A percentile compares a stretch with the other conserved stretches of the same genome.
Evolutionary conservation across 768 basidiomycete species (phyloP).

Genomic region (Mycena rosella): DNA sequence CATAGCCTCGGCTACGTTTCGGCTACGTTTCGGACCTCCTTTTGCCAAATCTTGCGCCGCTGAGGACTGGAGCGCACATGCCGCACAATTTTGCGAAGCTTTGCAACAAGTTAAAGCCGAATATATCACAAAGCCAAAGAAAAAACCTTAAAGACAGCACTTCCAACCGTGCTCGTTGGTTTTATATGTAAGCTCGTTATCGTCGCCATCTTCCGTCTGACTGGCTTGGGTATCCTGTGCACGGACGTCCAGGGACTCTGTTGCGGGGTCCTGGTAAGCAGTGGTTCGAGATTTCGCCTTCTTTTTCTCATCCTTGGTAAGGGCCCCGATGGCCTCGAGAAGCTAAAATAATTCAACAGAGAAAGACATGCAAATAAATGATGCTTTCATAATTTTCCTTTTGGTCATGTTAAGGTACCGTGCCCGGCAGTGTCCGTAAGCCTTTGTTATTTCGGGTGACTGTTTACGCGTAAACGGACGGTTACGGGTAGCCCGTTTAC

Average conservation of each 20-base stretch:
- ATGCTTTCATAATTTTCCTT: too few relatives aligned
- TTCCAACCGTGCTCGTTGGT: conserved; percentile 4
- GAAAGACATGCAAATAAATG: too few relatives aligned
- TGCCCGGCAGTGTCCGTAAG: too few relatives aligned
- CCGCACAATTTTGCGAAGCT: conserved; percentile 14
- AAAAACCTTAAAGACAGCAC: conserved; percentile 12
- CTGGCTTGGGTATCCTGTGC: background rate
- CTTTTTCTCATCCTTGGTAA: conserved; percentile 13
- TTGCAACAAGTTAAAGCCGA: background rate
- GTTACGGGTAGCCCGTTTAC: too few relatives aligned
- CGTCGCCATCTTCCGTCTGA: conserved; percentile 4
- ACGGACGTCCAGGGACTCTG: background rate
- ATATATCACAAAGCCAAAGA: background rate
- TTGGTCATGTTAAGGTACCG: too few relatives aligned
- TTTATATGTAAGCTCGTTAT: background rate
- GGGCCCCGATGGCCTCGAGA: conserved; percentile 12
- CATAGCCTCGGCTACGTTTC: too few relatives aligned
- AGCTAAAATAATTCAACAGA: too few relatives aligned
- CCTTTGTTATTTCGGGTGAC: too few relatives aligned
- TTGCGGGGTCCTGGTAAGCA: conserved; percentile 8
- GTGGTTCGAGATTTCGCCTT: background rate
- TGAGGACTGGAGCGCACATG: conserved; percentile 12
- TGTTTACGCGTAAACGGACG: too few relatives aligned
- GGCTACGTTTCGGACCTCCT: conserved; percentile 9
- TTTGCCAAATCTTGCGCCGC: conserved; percentile 14